A percentile compares a stretch with the other conserved stretches of the same genome.
These are phyloP conservation scores for Lojkania enalia DNA, from an alignment of 2,329 filamentous ascomycete genomes.

Conservation along the genomic window DNA sequence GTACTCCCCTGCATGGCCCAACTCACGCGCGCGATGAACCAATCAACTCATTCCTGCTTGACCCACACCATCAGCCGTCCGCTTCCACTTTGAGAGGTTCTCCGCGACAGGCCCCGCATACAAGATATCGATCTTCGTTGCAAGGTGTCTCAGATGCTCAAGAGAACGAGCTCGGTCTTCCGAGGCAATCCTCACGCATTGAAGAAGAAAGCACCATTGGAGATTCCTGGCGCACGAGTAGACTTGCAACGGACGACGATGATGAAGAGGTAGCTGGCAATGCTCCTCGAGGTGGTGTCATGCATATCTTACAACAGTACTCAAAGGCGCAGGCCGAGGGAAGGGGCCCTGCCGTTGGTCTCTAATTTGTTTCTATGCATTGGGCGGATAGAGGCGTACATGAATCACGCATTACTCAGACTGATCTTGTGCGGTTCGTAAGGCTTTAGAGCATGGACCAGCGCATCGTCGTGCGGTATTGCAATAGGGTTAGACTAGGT, in stretches of 20 bases:
- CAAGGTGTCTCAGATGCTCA: slow-evolving; percentile 22
- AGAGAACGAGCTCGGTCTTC: slow-evolving; percentile 10
- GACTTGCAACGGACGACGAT: slow-evolving; percentile 50
- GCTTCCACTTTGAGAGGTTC: slow-evolving; percentile 50
- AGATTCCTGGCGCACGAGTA: slow-evolving; percentile 58
- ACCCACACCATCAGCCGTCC: slow-evolving; percentile 73
- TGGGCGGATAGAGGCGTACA: neutral
- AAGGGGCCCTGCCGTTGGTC: slow-evolving; percentile 42
- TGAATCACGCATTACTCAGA: neutral
- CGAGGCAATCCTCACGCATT: slow-evolving; percentile 33
- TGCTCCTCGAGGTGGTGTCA: slow-evolving; percentile 57
- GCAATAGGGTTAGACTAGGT: too few species aligned
- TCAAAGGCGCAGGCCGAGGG: slow-evolving; percentile 63
- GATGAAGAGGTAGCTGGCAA: slow-evolving; percentile 50
- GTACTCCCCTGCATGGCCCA: slow-evolving; percentile 27
- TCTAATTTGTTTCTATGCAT: slow-evolving; percentile 18
- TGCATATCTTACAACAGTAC: slow-evolving; percentile 69
- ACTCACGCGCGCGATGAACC: slow-evolving; percentile 53
- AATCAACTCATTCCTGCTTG: slow-evolving; percentile 72
- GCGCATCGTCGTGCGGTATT: too few species aligned
- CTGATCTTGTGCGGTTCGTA: too few species aligned
- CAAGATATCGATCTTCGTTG: slow-evolving; percentile 49
- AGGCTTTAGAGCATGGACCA: too few species aligned
- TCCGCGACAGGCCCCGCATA: slow-evolving; percentile 52
- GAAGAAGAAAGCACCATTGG: slow-evolving; percentile 63